Evolutionary conservation across 106 monocot species (phyloP), one percentile per base, ranked within the genome.

Genomic region (Dendrobium huoshanense): DNA sequence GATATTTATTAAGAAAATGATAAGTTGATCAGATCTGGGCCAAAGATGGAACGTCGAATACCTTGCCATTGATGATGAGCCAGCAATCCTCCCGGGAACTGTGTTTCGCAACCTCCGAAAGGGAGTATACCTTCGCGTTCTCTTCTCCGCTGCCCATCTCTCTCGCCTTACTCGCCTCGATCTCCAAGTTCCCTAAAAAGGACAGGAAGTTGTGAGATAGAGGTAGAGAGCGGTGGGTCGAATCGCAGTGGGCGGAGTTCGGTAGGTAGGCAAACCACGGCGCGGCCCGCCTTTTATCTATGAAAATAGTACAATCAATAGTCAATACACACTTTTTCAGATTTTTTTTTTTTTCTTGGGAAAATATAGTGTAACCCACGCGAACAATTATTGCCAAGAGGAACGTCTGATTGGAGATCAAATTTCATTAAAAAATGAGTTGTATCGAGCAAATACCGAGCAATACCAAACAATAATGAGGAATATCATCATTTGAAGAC

Each of bases 61-160:
- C 80, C 80, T 80, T 80, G 45, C 80, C 80, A 43, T 70, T 80
- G 70, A 80, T 80, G 67, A 80, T 64, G 68, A 80, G 48, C 80
- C 80, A 80, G 80, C 80, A 80, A 61, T 80, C 80, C 80, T 80
- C 45, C 17, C 44, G 22, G 18, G 67, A 47, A 70, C 17, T 70
- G 47, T 80, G 80, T 15, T 80, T 49, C 47, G 43, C 4, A 48
- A 80, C 80, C 29, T 80, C 80, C 80, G 44, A 58, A 11, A 80
- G 68, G 27, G 44, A 7, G 70, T 68, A 68, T 29, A 80, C 70
- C 64, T 79, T 65, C 7, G 45, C 65, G 9, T 64, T 42, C 4
- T 65, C 79, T 43, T 16, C 64, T 61, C 64, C 61, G 41, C 79
- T n/a, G 25, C 64, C 79, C 79, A 79, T 79, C 79, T 44, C 79